Base-by-base conservation (phyloP, 352 stramenopile species). In the Pythium dissimile region DNA sequence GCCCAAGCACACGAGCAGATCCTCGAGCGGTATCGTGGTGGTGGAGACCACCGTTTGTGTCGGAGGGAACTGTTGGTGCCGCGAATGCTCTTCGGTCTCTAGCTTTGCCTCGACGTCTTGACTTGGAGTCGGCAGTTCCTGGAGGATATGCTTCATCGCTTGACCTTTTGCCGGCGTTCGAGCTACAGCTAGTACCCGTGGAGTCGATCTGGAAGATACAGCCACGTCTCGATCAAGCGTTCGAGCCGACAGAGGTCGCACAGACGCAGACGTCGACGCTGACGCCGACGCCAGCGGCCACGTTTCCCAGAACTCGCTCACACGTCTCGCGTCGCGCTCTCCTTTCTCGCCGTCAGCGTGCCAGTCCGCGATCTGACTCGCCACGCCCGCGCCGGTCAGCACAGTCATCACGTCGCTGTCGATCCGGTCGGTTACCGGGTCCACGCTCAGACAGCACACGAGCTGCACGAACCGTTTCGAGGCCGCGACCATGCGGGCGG, bases 381-480 rank as follows among this genome's bases (percentile, higher is more conserved):
- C 64, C 21, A 77, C n/a, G 5, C 61, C 67, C 3, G 59, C 58
- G 0, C 43, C 26, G 38, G 64, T 45, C 1, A 81, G 48, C 1
- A 49, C 51, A 15, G 49, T 50, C 5, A 70, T 34, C 31, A 78
- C 68, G 1, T 49, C 58, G 1, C 46, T 41, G 57, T 68, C 58
- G 15, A 62, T 13, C 35, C 28, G 52, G 24, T 71, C 60, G 16
- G 69, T 58, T 5, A 61, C 56, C 32, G 62, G 69, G 26, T 80
- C 72, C 0, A 72, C 42, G 32, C 52, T 66, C 16, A 80, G 18
- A 32, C 66, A 80, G 41, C 69, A 80, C 10, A 71, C 49, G 2
- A 78, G 38, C 46, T 78, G 72, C 24, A 81, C 58, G 1, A 72
- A 24, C 13, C 72, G 69, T 31, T 78, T 81, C 10, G 66, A 57